Evolutionary conservation across 169 alveolate species (phyloP), one percentile per base, ranked within the genome.

Genomic region (Cryptosporidium parvum): DNA sequence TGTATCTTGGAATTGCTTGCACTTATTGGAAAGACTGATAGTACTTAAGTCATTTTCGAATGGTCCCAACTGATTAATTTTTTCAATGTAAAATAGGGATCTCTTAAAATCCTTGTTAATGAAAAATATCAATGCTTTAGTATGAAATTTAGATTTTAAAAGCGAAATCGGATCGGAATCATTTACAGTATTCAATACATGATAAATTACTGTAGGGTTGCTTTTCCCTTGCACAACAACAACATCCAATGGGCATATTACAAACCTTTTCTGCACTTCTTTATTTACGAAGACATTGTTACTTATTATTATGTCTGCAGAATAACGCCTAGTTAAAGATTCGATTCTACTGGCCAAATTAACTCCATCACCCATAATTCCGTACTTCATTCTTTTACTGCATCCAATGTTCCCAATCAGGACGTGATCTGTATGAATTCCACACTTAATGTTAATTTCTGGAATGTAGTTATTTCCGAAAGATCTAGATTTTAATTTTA

Each of bases 301-400:
- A 44, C 80, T 80, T 12, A 80, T 80, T 23, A 80, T 23, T 62
- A 80, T 80, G 37, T 80, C 89, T 12, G 69, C 75, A 37, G 61
- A 42, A 29, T 86, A 86, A 7, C 92, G 56, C 23, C 72, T 86
- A 21, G 65, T 62, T 67, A 75, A 35, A 23, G 85, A 61, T 26
- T 86, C 92, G 52, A 86, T 65, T 52, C 92, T 52, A 35, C 92
- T 86, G 3, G 92, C 92, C 35, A 84, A 65, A 18, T 86, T 86
- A 29, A 86, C 92, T 23, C 87, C 86, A 39, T 86, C 92, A 31
- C 92, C 92, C 69, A 86, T 53, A 35, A 86, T 53, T 14, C 92
- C 92, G 21, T 86, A 86, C 53, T 86, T 86, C 86, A 70, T 86
- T 51, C 92, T 75, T 45, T 80, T 70, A 1, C 45, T 69, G 37